These are phyloP conservation scores for Panicum virgatum DNA, from an alignment of 202 grass and related monocot genomes.

Conservation along the genomic window DNA sequence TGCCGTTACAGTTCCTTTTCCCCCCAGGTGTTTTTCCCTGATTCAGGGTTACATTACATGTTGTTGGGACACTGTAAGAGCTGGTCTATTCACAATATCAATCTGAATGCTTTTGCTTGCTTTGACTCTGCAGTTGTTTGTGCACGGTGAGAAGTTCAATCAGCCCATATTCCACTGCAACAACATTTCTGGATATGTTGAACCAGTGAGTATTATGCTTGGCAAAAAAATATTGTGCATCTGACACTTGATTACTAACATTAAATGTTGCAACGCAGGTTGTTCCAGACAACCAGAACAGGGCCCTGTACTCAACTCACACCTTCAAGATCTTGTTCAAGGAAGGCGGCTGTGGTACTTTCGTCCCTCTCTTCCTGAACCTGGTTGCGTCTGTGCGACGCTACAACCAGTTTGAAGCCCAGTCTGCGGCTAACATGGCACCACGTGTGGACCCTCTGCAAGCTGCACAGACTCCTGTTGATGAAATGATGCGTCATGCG, in stretches of 20 bases:
- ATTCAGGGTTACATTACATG: neutral
- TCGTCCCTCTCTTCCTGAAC: slow-evolving; percentile 93
- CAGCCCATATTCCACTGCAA: slow-evolving; percentile 96
- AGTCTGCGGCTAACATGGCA: slow-evolving; percentile 39
- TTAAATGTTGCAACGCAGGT: slow-evolving; percentile 41
- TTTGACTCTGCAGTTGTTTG: slow-evolving; percentile 59
- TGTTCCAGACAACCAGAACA: slow-evolving; percentile 70
- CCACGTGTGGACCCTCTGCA: slow-evolving; percentile 72
- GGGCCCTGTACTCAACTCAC: slow-evolving; percentile 79
- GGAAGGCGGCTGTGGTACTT: slow-evolving; percentile 93
- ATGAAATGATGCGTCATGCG: slow-evolving; percentile 92
- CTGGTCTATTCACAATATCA: neutral
- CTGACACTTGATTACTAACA: neutral
- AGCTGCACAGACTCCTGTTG: slow-evolving; percentile 82
- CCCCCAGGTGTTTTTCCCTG: neutral
- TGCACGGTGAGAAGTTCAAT: slow-evolving; percentile 87
- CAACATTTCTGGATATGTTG: slow-evolving; percentile 87
- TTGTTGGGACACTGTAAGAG: neutral
- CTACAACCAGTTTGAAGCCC: slow-evolving; percentile 69
- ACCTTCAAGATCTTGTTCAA: slow-evolving; percentile 99
- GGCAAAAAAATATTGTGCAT: neutral
- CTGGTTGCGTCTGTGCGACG: slow-evolving; percentile 71
- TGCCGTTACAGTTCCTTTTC: neutral
- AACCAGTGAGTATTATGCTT: slow-evolving; percentile 67
- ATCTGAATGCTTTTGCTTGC: slow-evolving; percentile 8